These are phyloP conservation scores for Lodderomyces beijingensis DNA, from an alignment of 1,139 yeast species.

Conservation along the genomic window DNA sequence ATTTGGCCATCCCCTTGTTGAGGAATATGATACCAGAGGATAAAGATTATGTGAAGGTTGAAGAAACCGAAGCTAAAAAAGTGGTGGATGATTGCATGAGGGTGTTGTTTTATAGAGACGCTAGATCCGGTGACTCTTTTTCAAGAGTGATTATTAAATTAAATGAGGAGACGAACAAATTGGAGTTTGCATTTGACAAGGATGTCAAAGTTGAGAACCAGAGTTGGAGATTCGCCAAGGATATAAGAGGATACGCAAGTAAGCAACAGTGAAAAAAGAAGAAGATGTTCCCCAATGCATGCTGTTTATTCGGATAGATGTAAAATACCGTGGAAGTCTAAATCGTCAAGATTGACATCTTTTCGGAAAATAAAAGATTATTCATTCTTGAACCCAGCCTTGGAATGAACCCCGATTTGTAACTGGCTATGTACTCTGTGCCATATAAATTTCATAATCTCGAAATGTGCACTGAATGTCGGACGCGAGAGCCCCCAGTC, in stretches of 20 bases:
- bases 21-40: conserved; percentile 82
- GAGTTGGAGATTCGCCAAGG: conserved; percentile 90
- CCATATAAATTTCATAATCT: too few relatives aligned
- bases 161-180: conserved; percentile 25
- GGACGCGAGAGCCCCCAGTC: too few relatives aligned
- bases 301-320: too few relatives aligned
- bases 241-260: conserved; percentile 87
- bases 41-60: conserved; percentile 63
- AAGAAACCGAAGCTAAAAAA: conserved; percentile 70
- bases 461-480: too few relatives aligned
- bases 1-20: conserved; percentile 86
- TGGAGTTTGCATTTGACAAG: conserved; percentile 55
- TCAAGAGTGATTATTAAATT: conserved; percentile 73
- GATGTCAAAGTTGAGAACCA: conserved; percentile 64
- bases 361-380: too few relatives aligned
- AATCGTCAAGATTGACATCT: too few relatives aligned
- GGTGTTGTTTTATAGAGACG: conserved; percentile 93
- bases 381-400: too few relatives aligned
- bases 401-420: too few relatives aligned
- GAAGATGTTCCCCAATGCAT: too few relatives aligned
- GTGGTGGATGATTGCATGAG: conserved; percentile 85
- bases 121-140: conserved; percentile 85
- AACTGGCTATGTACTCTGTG: too few relatives aligned
- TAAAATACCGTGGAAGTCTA: too few relatives aligned
- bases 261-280: conserved; percentile 30